Evolutionary conservation across 2,329 filamentous ascomycete genomes (phyloP).

Genomic region (Ramularia endophylla): DNA sequence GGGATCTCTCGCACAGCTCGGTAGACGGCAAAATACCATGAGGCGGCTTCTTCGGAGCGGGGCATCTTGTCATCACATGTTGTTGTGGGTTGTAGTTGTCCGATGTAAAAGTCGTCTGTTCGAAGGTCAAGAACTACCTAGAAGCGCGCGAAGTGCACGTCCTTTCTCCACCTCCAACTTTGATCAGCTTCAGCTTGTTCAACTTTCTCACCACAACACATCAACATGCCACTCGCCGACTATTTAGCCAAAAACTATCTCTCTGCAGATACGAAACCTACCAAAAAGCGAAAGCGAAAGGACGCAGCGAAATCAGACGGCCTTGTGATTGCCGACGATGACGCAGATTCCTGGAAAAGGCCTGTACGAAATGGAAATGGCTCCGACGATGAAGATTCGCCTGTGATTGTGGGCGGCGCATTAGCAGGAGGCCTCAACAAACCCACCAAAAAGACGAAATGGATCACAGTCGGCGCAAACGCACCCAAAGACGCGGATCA

Average conservation of each 20-base stretch:
- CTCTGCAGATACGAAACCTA: slow-evolving; percentile 54
- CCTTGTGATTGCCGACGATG: slow-evolving; percentile 48
- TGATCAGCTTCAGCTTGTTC: background rate
- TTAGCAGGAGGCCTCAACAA: slow-evolving; percentile 50
- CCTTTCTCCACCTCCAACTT: background rate
- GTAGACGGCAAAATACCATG: slow-evolving; percentile 76
- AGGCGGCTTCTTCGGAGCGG: slow-evolving; percentile 65
- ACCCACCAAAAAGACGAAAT: slow-evolving; percentile 69
- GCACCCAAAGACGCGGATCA: slow-evolving; percentile 49
- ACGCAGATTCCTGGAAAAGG: slow-evolving; percentile 48
- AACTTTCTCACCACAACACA: background rate
- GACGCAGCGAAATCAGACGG: slow-evolving; percentile 34
- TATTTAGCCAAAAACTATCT: slow-evolving; percentile 94
- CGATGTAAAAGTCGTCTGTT: too few relatives aligned
- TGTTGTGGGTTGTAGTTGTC: too few relatives aligned
- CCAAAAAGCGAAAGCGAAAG: slow-evolving; percentile 50
- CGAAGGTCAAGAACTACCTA: too few relatives aligned
- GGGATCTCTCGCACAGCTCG: slow-evolving; percentile 81
- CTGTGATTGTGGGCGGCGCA: slow-evolving; percentile 35
- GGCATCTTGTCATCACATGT: slow-evolving; percentile 46
- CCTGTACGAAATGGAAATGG: slow-evolving; percentile 43
- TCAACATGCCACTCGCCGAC: slow-evolving; percentile 60
- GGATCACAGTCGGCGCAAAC: slow-evolving; percentile 63
- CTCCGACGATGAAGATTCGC: slow-evolving; percentile 50
- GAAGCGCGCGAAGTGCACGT: too few relatives aligned